Conservation (phyloP, 1,284 basidiomycete genomes). For the Coniophora puteana region DNA sequence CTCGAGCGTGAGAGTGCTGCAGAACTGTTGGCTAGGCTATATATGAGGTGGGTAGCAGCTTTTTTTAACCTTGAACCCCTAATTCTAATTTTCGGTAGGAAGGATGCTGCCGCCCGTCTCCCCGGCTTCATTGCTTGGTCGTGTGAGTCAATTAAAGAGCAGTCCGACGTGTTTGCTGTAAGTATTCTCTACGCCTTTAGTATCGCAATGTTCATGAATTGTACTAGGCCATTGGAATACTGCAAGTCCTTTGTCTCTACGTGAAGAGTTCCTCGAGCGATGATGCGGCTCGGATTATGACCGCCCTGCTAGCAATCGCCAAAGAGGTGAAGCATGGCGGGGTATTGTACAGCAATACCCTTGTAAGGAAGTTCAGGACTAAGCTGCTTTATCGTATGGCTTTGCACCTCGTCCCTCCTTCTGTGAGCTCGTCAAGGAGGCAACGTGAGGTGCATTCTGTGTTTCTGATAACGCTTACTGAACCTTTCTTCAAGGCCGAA, state of each 20-base stretch:
- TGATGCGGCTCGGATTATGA: constrained; percentile 42
- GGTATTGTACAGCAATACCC: constrained; percentile 48
- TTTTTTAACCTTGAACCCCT: constrained; percentile 2
- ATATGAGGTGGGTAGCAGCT: constrained; percentile 56
- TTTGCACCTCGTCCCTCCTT: constrained; percentile 58
- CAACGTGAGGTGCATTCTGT: constrained; percentile 21
- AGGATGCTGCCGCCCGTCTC: constrained; percentile 54
- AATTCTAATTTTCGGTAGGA: constrained; percentile 38
- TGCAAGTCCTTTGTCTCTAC: constrained; percentile 75
- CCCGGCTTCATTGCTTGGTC: constrained; percentile 50
- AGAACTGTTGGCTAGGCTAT: constrained; percentile 69
- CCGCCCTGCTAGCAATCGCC: constrained; percentile 42
- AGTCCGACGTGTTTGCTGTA: too few relatives aligned
- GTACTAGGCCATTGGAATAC: constrained; percentile 61
- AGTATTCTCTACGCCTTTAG: too few relatives aligned
- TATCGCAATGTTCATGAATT: constrained; percentile 5
- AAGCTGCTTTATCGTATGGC: constrained; percentile 66
- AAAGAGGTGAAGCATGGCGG: constrained; percentile 36
- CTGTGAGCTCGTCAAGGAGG: constrained; percentile 29
- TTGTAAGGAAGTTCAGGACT: constrained; percentile 62
- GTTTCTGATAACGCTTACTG: too few relatives aligned
- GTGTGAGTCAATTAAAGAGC: too few relatives aligned
- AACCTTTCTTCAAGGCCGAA: too few relatives aligned
- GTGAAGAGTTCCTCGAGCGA: constrained; percentile 62
- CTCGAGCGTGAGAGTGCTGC: constrained; percentile 81